Evolutionary conservation across 129 eudicot genomes (phyloP).

Genomic region (Flaveria linearis): DNA sequence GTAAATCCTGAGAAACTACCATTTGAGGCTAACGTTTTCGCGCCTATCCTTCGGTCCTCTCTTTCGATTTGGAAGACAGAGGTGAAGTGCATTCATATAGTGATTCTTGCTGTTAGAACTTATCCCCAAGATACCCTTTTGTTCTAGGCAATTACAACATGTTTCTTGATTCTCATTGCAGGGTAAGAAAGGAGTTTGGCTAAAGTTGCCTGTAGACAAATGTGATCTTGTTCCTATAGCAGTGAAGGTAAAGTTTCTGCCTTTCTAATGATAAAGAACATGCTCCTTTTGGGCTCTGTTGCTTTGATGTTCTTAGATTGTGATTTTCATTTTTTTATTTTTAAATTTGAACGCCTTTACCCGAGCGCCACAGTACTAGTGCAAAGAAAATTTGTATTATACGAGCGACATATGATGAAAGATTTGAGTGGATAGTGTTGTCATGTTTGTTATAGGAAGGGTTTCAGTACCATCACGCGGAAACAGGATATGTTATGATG

Average conservation of each 20-base stretch:
- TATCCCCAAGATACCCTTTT: not conserved
- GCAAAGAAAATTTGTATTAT: too few species aligned
- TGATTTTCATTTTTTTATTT: too few species aligned
- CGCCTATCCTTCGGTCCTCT: slow-evolving; percentile 63
- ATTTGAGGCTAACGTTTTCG: slow-evolving; percentile 52
- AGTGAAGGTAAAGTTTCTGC: slow-evolving; percentile 47
- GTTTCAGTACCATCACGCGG: slow-evolving; percentile 88
- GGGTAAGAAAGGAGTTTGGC: slow-evolving; percentile 97
- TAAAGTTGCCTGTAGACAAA: slow-evolving; percentile 74
- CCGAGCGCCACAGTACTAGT: too few species aligned
- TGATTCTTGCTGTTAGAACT: not conserved
- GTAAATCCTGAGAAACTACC: slow-evolving; percentile 68
- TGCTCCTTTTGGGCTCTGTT: not conserved
- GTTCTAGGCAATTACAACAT: not conserved
- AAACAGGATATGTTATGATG: slow-evolving; percentile 76
- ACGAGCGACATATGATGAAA: not conserved
- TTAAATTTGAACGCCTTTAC: too few species aligned
- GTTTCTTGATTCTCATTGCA: slow-evolving; percentile 32
- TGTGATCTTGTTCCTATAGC: slow-evolving; percentile 89
- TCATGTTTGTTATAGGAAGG: slow-evolving; percentile 57
- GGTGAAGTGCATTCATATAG: slow-evolving; percentile 35
- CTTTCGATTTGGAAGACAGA: slow-evolving; percentile 61
- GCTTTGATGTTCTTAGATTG: not conserved
- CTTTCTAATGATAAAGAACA: not conserved
- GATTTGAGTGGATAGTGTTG: not conserved